These are phyloP conservation scores for Pseudogymnoascus verrucosus DNA, from an alignment of 2,329 filamentous ascomycete genomes.

Conservation along the genomic window DNA sequence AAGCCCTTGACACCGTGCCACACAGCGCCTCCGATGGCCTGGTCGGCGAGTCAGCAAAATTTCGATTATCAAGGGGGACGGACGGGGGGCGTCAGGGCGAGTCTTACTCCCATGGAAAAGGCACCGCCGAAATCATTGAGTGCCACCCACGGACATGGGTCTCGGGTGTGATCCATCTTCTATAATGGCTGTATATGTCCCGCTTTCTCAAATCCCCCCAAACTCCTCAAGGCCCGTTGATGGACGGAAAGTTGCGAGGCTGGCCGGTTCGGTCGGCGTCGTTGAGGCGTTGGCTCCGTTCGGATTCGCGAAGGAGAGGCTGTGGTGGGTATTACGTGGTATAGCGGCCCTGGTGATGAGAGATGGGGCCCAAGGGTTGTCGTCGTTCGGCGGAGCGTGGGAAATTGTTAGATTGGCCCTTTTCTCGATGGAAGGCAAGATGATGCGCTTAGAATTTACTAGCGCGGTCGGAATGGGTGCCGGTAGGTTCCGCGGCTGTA, in stretches of 20 bases:
- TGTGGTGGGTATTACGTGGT: neutral
- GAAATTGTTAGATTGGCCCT: constrained; percentile 7
- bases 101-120: constrained; percentile 81
- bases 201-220: neutral
- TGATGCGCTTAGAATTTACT: constrained; percentile 9
- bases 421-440: constrained; percentile 7
- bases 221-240: neutral
- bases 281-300: neutral
- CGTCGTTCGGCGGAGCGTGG: constrained; percentile 1
- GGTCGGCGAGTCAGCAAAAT: neutral
- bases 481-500: constrained; percentile 4
- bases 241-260: neutral
- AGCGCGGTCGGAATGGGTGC: constrained; percentile 6
- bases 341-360: constrained; percentile 2
- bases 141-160: constrained; percentile 94
- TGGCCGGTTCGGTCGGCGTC: neutral
- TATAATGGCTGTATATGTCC: constrained; percentile 19
- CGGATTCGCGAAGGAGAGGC: neutral
- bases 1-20: constrained; percentile 98
- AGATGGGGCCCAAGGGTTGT: neutral
- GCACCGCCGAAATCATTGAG: constrained; percentile 97
- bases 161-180: constrained; percentile 86
- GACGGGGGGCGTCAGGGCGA: neutral
- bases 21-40: constrained; percentile 73
- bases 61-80: neutral